These are phyloP conservation scores for Calvatia gigantea DNA, from an alignment of 768 basidiomycete genomes.

Conservation along the genomic window DNA sequence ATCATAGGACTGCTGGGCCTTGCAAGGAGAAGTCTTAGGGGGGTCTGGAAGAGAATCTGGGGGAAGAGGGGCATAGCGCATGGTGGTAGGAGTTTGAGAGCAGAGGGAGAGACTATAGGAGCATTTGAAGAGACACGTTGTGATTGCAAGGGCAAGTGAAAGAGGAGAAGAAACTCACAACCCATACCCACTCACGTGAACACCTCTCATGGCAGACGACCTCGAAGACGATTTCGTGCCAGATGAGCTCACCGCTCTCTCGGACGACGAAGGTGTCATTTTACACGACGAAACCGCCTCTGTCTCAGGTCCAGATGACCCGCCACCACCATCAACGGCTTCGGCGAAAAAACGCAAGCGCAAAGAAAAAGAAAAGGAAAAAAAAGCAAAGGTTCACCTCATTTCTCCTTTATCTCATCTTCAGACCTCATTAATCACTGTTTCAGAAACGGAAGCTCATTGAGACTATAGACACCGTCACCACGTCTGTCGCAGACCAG, in stretches of 20 bases:
- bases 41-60: not conserved
- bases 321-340: slow-evolving; percentile 10
- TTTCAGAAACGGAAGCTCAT: slow-evolving; percentile 68
- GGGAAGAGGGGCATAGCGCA: slow-evolving; percentile 12
- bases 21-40: slow-evolving; percentile 7
- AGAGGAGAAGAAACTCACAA: not conserved
- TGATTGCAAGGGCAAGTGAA: not conserved
- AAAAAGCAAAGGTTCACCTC: slow-evolving; percentile 58
- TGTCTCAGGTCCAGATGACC: slow-evolving; percentile 4
- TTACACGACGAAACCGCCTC: slow-evolving; percentile 19
- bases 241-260: slow-evolving; percentile 37
- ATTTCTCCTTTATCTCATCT: not conserved
- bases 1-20: slow-evolving; percentile 52
- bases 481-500: slow-evolving; percentile 53
- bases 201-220: slow-evolving; percentile 55
- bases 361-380: slow-evolving; percentile 70
- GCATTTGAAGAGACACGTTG: slow-evolving; percentile 9
- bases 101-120: not conserved
- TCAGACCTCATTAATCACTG: not conserved
- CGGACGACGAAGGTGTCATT: slow-evolving; percentile 26
- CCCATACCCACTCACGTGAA: slow-evolving; percentile 7
- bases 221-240: slow-evolving; percentile 74
- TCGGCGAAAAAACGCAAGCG: slow-evolving; percentile 66
- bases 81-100: not conserved
- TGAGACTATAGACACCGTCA: slow-evolving; percentile 32